These are phyloP conservation scores for Ophiostoma triangulosporum DNA, from an alignment of 2,329 filamentous ascomycete genomes.

Conservation along the genomic window DNA sequence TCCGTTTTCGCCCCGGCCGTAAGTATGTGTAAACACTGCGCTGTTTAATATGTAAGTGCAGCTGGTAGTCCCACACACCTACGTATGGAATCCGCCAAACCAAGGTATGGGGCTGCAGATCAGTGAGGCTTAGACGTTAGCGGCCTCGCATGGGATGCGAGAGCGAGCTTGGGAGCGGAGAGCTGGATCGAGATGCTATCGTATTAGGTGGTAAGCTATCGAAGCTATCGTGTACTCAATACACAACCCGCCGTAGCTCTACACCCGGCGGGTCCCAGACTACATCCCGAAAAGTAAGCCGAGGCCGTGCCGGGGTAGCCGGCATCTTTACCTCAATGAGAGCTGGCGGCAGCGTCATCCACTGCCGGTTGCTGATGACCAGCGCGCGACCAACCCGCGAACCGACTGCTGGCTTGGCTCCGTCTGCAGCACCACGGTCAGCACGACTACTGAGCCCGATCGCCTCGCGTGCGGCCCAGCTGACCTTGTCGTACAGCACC, in stretches of 20 bases:
- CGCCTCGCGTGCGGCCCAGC: slow-evolving; percentile 22
- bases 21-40: no score
- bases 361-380: slow-evolving; percentile 17
- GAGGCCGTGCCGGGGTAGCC: slow-evolving; percentile 16
- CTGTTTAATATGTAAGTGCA: no score
- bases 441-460: slow-evolving; percentile 18
- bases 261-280: slow-evolving; percentile 26
- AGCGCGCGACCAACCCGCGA: slow-evolving; percentile 12
- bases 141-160: neutral
- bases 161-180: no score
- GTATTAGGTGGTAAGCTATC: no score
- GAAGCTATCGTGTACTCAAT: no score
- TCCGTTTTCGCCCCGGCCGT: neutral
- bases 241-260: neutral
- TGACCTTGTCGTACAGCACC: slow-evolving; percentile 34
- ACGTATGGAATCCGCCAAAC: no score
- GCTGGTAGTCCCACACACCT: no score
- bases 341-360: slow-evolving; percentile 13
- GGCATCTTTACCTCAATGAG: slow-evolving; percentile 2
- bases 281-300: slow-evolving; percentile 21
- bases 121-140: neutral
- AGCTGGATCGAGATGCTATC: no score
- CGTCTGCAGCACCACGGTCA: no score
- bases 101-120: neutral
- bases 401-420: neutral